phyloP scores from a whole-genome alignment of 2,329 filamentous ascomycete genomes.

The Stromatinia cepivora region DNA sequence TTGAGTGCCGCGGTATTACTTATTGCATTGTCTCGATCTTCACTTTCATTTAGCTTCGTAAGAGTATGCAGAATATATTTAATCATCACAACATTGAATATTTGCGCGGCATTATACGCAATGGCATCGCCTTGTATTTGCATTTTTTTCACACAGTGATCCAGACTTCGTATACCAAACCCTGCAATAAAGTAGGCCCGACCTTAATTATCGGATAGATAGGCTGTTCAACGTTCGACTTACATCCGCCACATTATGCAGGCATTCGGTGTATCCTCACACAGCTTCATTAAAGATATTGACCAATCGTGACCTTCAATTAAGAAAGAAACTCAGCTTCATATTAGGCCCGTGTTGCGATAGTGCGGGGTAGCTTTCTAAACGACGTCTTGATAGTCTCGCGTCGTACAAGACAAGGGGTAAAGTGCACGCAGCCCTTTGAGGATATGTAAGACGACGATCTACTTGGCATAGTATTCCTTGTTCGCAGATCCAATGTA shows the following conservation, averaged over 20 bases:
- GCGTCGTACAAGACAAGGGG: background rate
- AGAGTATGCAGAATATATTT: background rate
- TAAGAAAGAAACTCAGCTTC: background rate
- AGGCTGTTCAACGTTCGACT: background rate
- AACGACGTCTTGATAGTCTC: background rate
- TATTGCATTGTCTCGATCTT: background rate
- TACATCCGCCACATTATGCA: background rate
- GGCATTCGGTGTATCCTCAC: background rate
- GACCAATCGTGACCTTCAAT: background rate
- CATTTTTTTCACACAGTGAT: background rate
- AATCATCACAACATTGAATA: background rate
- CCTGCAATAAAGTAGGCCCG: background rate
- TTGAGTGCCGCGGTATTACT: background rate
- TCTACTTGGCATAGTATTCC: background rate
- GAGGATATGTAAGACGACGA: background rate
- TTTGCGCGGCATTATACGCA: background rate
- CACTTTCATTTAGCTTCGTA: background rate
- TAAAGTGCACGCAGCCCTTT: background rate
- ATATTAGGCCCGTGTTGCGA: background rate
- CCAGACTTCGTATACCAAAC: background rate
- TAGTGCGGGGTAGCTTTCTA: slow-evolving; percentile 5
- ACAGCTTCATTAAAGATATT: background rate
- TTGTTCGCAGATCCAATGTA: background rate
- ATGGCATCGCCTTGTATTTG: background rate
- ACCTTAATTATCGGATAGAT: background rate